Evolutionary conservation across 192 early-diverging fungal genomes (phyloP).

Genomic region (Tieghemiomyces parasiticus): DNA sequence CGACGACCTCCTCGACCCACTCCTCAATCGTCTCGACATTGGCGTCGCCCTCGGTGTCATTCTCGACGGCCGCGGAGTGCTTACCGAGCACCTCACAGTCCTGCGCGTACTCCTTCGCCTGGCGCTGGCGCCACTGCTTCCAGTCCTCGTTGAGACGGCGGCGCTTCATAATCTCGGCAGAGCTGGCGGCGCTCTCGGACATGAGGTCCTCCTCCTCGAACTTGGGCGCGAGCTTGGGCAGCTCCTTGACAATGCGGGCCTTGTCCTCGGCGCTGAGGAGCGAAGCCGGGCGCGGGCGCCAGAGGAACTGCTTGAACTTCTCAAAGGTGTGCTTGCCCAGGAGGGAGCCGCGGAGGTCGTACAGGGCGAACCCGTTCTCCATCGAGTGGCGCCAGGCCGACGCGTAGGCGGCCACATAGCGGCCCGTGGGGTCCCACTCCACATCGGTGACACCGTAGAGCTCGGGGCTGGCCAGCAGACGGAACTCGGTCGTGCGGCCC

Average conservation of each 20-base stretch:
- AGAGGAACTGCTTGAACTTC: slow-evolving; percentile 83
- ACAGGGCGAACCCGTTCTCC: slow-evolving; percentile 86
- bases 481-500: slow-evolving; percentile 39
- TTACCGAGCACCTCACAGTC: slow-evolving; percentile 39
- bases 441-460: slow-evolving; percentile 93
- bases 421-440: slow-evolving; percentile 98
- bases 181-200: slow-evolving; percentile 45
- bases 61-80: slow-evolving; percentile 17
- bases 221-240: slow-evolving; percentile 70
- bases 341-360: slow-evolving; percentile 78
- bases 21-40: slow-evolving; percentile 67
- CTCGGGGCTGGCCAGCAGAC: slow-evolving; percentile 58
- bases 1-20: slow-evolving; percentile 76
- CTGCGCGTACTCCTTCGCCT: slow-evolving; percentile 39
- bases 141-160: slow-evolving; percentile 67
- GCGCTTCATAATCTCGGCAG: slow-evolving; percentile 61
- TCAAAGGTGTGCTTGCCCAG: slow-evolving; percentile 60
- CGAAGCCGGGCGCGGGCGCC: slow-evolving; percentile 84
- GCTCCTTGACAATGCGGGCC: slow-evolving; percentile 81
- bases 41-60: slow-evolving; percentile 34
- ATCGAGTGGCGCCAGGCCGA: slow-evolving; percentile 71
- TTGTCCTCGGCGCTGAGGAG: slow-evolving; percentile 64
- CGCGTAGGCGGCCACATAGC: slow-evolving; percentile 75
- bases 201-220: slow-evolving; percentile 87
- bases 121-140: slow-evolving; percentile 60